Conservation (phyloP, 441 rosid species). For the Breynia disticha region DNA sequence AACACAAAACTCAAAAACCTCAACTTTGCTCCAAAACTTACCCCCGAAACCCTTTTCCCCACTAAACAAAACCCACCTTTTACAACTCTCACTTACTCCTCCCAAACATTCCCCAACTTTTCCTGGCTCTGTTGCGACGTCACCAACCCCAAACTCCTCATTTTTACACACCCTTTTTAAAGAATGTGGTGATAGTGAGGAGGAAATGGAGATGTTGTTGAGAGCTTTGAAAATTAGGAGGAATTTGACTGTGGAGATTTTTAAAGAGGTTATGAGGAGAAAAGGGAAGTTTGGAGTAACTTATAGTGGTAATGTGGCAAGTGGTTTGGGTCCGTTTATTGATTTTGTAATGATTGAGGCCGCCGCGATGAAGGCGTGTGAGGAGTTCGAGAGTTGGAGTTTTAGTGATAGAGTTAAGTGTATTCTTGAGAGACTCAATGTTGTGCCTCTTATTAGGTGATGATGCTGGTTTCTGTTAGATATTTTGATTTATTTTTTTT, state of each 20-base stretch:
- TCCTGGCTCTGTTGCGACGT: conserved; percentile 65
- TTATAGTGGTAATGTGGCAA: conserved; percentile 52
- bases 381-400: conserved; percentile 38
- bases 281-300: conserved; percentile 81
- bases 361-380: conserved; percentile 55
- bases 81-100: conserved; percentile 51
- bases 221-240: conserved; percentile 66
- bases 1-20: conserved; percentile 52
- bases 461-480: not conserved
- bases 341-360: conserved; percentile 77
- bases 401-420: conserved; percentile 50
- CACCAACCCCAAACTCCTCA: conserved; percentile 10
- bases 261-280: conserved; percentile 45
- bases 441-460: conserved; percentile 73
- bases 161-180: conserved; percentile 15
- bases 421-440: conserved; percentile 49
- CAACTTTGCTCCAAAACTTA: conserved; percentile 21
- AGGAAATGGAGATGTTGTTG: conserved; percentile 50
- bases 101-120: conserved; percentile 52
- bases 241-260: conserved; percentile 59
- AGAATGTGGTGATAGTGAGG: conserved; percentile 16
- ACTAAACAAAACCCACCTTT: conserved; percentile 37
- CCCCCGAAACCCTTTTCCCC: conserved; percentile 15
- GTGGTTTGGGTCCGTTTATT: conserved; percentile 42
- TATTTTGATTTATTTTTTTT: not conserved